These are phyloP conservation scores for Suhomyces wounanorum DNA, from an alignment of 1,139 yeast genomes.

Conservation along the genomic window DNA sequence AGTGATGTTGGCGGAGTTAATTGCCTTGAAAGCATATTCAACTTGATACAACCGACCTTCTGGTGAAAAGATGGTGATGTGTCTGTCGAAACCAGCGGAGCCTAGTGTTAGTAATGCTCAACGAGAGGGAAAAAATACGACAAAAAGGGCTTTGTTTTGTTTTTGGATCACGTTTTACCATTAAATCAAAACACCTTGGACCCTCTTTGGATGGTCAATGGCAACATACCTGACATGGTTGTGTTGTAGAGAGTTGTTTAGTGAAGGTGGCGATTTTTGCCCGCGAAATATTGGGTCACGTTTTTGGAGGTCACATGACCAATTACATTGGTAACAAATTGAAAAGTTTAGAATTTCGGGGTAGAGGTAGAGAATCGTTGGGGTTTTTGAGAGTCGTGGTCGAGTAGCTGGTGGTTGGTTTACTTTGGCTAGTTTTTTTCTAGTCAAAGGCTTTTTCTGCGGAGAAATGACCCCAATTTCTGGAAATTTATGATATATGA, in stretches of 20 bases:
- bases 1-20: slow-evolving; percentile 88
- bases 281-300: background rate
- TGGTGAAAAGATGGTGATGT: slow-evolving; percentile 96
- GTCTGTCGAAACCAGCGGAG: slow-evolving; percentile 96
- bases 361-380: too few relatives aligned
- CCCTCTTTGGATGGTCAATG: background rate
- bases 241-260: background rate
- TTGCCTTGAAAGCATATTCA: slow-evolving; percentile 96
- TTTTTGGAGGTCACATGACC: background rate
- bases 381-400: too few relatives aligned
- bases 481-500: too few relatives aligned
- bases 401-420: too few relatives aligned
- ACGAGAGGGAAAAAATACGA: background rate
- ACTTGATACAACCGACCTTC: slow-evolving; percentile 98
- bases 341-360: too few relatives aligned
- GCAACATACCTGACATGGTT: slow-evolving; percentile 20
- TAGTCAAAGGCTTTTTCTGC: too few relatives aligned
- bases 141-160: background rate
- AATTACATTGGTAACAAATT: too few relatives aligned
- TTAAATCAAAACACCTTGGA: background rate
- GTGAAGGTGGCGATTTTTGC: slow-evolving; percentile 9
- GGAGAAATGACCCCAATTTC: too few relatives aligned
- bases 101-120: slow-evolving; percentile 30
- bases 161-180: background rate
- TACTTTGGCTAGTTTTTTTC: too few relatives aligned